Evolutionary conservation across 306 rosid species (phyloP).

Genomic region (Elaeagnus macrophylla): DNA sequence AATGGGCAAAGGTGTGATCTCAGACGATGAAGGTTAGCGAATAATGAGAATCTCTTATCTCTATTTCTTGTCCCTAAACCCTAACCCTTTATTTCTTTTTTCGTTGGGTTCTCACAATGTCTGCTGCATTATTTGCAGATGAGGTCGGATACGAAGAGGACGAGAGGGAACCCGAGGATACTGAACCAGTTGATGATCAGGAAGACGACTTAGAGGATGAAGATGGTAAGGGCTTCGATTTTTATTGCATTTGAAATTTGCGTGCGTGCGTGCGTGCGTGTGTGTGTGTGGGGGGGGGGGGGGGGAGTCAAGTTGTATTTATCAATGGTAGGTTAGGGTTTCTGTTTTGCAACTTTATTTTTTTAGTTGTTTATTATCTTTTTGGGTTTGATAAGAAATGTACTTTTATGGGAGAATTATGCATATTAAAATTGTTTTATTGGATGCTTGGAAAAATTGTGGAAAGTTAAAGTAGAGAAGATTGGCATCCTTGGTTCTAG

Average conservation of each 20-base stretch:
- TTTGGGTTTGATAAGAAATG: constrained; percentile 1
- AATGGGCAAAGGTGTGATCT: constrained; percentile 38
- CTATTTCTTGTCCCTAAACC: neutral
- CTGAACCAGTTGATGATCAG: constrained; percentile 42
- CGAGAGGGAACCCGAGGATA: constrained; percentile 52
- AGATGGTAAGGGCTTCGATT: constrained; percentile 49
- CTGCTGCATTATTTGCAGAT: constrained; percentile 34
- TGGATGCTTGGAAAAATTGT: neutral
- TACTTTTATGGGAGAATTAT: neutral
- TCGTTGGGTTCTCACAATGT: constrained; percentile 12
- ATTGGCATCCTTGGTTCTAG: no score
- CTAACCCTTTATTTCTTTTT: neutral
- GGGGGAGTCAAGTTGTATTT: no score
- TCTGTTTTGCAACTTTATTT: constrained; percentile 11
- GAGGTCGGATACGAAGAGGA: constrained; percentile 69
- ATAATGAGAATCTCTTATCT: neutral
- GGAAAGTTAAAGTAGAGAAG: no score
- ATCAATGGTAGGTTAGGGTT: constrained; percentile 17
- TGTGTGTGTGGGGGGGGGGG: no score
- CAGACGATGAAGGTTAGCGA: constrained; percentile 53
- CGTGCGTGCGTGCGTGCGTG: no score
- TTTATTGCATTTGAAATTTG: neutral
- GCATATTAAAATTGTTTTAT: neutral
- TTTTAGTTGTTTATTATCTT: neutral
- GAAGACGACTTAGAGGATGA: constrained; percentile 83